Evolutionary conservation across 495 filamentous ascomycete genomes (phyloP).

Genomic region (Poronia punctata): DNA sequence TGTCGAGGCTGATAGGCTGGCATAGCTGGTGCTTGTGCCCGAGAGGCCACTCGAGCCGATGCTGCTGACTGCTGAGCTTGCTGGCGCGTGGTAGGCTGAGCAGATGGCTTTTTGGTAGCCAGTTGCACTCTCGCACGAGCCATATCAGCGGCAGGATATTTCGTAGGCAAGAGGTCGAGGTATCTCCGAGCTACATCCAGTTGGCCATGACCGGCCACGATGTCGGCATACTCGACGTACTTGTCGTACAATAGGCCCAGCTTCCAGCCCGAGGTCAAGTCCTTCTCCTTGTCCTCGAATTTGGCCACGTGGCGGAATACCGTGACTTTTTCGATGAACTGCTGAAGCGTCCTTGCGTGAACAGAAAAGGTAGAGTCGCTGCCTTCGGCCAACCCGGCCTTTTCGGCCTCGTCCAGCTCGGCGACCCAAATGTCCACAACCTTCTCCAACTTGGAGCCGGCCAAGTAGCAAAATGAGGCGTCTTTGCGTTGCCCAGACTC

Average conservation of each 20-base stretch:
- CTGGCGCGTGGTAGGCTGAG: slow-evolving; percentile 26
- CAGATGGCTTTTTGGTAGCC: slow-evolving; percentile 63
- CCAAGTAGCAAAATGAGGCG: slow-evolving; percentile 91
- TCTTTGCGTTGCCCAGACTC: slow-evolving; percentile 73
- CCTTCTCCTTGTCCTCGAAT: slow-evolving; percentile 73
- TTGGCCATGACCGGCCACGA: slow-evolving; percentile 85
- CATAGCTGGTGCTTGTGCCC: slow-evolving; percentile 22
- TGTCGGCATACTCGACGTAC: slow-evolving; percentile 94
- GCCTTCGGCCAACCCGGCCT: slow-evolving; percentile 58
- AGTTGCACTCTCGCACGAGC: slow-evolving; percentile 80
- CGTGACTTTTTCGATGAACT: slow-evolving; percentile 96
- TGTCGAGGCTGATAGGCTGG: slow-evolving; percentile 35
- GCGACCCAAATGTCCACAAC: slow-evolving; percentile 89
- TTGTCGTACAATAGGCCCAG: slow-evolving; percentile 83
- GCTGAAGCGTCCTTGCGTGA: slow-evolving; percentile 80
- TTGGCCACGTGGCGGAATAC: slow-evolving; percentile 92
- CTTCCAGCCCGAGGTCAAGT: slow-evolving; percentile 74
- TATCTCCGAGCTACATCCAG: slow-evolving; percentile 84
- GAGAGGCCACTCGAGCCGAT: slow-evolving; percentile 23
- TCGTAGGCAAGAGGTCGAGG: slow-evolving; percentile 75
- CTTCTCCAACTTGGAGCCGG: slow-evolving; percentile 95
- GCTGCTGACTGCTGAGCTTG: slow-evolving; percentile 15
- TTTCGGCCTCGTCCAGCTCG: slow-evolving; percentile 76
- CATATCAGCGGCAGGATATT: slow-evolving; percentile 83
- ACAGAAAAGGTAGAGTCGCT: slow-evolving; percentile 82